phyloP scores from a whole-genome alignment of 1,284 basidiomycete species.

The Microbotryomycetes sp. region DNA sequence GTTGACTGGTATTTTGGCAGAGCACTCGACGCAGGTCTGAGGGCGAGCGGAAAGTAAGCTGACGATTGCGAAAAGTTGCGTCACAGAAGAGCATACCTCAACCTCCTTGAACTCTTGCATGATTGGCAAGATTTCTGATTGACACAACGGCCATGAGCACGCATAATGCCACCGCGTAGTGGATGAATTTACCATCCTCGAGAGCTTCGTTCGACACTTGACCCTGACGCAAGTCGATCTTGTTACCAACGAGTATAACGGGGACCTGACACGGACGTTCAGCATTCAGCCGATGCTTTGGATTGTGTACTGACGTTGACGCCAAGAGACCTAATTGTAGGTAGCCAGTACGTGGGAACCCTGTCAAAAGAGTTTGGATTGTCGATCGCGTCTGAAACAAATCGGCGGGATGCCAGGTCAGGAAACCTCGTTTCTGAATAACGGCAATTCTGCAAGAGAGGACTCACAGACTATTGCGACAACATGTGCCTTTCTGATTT shows the following conservation, averaged over 20 bases:
- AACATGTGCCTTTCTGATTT: slow-evolving; percentile 93
- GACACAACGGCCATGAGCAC: too few relatives aligned
- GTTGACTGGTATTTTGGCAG: slow-evolving; percentile 79
- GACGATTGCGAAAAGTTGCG: neutral
- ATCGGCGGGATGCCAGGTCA: too few relatives aligned
- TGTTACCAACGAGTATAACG: slow-evolving; percentile 95
- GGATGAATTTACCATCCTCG: slow-evolving; percentile 55
- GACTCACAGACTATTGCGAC: slow-evolving; percentile 76
- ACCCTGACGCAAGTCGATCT: slow-evolving; percentile 89
- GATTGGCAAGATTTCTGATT: slow-evolving; percentile 68
- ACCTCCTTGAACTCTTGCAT: slow-evolving; percentile 93
- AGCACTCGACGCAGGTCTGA: slow-evolving; percentile 93
- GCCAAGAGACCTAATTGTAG: slow-evolving; percentile 89
- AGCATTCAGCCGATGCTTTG: neutral
- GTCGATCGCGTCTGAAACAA: slow-evolving; percentile 64
- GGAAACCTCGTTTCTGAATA: neutral
- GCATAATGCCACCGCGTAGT: too few relatives aligned
- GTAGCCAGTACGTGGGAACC: slow-evolving; percentile 97
- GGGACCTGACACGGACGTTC: slow-evolving; percentile 57
- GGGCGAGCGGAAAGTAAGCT: neutral
- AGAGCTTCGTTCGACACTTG: slow-evolving; percentile 89
- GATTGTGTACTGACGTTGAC: slow-evolving; percentile 61
- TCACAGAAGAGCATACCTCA: slow-evolving; percentile 7
- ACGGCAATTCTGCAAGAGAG: neutral
- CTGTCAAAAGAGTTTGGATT: slow-evolving; percentile 93